Evolutionary conservation across 2,329 filamentous ascomycete species (phyloP), one percentile per base, ranked within the genome.

Genomic region (Diaporthe australafricana): DNA sequence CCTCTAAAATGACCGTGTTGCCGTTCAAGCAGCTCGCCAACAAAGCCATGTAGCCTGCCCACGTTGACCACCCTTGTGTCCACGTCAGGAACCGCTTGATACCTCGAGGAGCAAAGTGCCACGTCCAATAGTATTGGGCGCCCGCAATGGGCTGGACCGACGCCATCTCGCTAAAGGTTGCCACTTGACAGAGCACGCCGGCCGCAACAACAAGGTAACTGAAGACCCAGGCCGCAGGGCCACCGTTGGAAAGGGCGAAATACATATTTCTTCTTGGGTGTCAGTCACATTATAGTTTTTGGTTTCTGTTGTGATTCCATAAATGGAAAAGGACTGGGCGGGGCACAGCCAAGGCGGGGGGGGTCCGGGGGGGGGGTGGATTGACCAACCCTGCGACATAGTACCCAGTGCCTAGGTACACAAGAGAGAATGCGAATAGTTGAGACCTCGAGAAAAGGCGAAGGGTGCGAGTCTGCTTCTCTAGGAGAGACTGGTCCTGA

Each of bases 41-140:
- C 11, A 79, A 75, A 2, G 79, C 79, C 14, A 83, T 77, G 79
- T 83, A 84, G 42, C 79, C 81, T 56, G 82, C 80, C 81, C 82
- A 84, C 1, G 82, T 84, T 9, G 83, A 75, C 82, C 82, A 84
- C 5, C 81, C 82, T 70, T 75, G 74, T 3, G 75, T 35, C 55
- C 73, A 74, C 0, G 75, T 74, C 22, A 65, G 42, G 27, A 70
- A 70, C 9, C 57, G 50, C 16, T 22, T 63, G 30, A 25, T 56
- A 14, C 17, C 12, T 25, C 5, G 53, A 32, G 52, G 71, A 16
- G 52, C 72, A 25, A 52, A 70, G 25, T n/a, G 57, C 53, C 78
- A 77, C 6, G 82, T 84, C 82, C 82, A 84, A 72, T 84, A 81
- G 71, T 84, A 84, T 72, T 84, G 83, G 4, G 81, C 83, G 14